Base-by-base conservation (phyloP, 139 green algal genomes). In the Diplosphaera chodatii region DNA sequence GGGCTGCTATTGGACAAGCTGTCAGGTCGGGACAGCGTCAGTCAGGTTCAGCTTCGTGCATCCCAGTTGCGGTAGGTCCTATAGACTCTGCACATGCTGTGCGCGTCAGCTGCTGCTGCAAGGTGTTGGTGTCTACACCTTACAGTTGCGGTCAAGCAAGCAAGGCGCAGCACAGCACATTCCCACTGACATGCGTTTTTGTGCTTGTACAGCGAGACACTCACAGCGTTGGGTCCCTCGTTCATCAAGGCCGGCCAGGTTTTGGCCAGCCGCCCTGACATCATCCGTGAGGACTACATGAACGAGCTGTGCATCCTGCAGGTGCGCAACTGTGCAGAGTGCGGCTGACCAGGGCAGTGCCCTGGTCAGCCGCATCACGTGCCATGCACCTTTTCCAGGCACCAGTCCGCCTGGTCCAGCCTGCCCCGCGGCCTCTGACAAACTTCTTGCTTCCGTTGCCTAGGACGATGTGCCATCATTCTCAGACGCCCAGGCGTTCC, bases 201-300 rank as follows among this genome's bases (percentile, higher is more conserved):
- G 37, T 21, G 10, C 8, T 48, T 2, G 4, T 69, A 40, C 70
- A 77, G 72, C 63, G 84, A 96, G 67, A 86, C 88, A 55, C 85
- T 99, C 63, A 93, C 86, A 4, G 68, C 73, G 1, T 90, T 99
- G 40, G 95, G 95, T 2, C 95, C 95, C 6, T 94, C 86, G 21
- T 99, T 99, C 85, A 96, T 99, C 81, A 99, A 99, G 83, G 91
- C 92, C 3, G 95, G 95, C 1, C 74, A 87, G 70, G 95, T 99
- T 68, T 86, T 99, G 75, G 95, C 95, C 40, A 98, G 97, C 84
- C 80, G 95, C 31, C 95, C 95, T 4, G 95, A 99, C 84, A 98
- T 99, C 62, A 72, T 99, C 55, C 78, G 95, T 18, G 89, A 93
- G 75, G 95, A 99, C 83, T 99, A 97, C 84, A 99, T 99, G 95